Evolutionary conservation across 2,329 filamentous ascomycete genomes (phyloP).

Genomic region (Phaeosphaeriaceae sp.): DNA sequence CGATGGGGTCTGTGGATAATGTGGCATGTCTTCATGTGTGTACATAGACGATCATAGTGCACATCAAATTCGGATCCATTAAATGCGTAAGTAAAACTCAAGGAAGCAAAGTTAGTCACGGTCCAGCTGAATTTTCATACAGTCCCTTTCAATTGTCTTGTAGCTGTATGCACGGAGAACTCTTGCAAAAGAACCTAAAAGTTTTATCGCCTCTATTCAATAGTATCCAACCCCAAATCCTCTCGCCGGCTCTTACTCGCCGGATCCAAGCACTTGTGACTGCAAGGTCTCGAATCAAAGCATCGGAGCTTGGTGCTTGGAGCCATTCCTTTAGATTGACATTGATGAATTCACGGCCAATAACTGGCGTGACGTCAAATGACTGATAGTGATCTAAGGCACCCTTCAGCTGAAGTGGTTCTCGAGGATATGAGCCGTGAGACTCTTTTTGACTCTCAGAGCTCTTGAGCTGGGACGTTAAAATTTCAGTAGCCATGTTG

Average conservation of each 20-base stretch:
- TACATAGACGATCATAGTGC: too few species aligned
- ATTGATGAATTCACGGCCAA: slow-evolving; percentile 66
- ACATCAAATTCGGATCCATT: too few species aligned
- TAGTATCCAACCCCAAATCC: too few species aligned
- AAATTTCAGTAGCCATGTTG: slow-evolving; percentile 11
- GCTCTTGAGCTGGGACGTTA: not conserved
- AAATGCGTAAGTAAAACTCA: too few species aligned
- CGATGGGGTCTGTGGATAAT: too few species aligned
- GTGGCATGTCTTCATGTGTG: too few species aligned
- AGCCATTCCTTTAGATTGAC: slow-evolving; percentile 68
- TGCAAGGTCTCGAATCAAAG: slow-evolving; percentile 69
- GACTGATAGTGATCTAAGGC: slow-evolving; percentile 59
- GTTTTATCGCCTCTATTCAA: too few species aligned
- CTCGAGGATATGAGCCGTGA: slow-evolving; percentile 6
- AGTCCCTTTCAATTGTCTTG: too few species aligned
- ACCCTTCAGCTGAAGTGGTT: slow-evolving; percentile 54
- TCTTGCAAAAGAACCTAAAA: too few species aligned
- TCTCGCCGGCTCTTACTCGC: slow-evolving; percentile 44
- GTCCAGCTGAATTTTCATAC: too few species aligned
- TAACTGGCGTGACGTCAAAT: slow-evolving; percentile 67
- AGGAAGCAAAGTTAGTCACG: too few species aligned
- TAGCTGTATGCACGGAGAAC: too few species aligned
- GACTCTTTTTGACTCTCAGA: not conserved
- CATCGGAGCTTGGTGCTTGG: slow-evolving; percentile 67
- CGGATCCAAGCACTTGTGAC: slow-evolving; percentile 55